Base-by-base conservation (phyloP, 169 alveolate species). In the Cryptosporidium viatorum region DNA sequence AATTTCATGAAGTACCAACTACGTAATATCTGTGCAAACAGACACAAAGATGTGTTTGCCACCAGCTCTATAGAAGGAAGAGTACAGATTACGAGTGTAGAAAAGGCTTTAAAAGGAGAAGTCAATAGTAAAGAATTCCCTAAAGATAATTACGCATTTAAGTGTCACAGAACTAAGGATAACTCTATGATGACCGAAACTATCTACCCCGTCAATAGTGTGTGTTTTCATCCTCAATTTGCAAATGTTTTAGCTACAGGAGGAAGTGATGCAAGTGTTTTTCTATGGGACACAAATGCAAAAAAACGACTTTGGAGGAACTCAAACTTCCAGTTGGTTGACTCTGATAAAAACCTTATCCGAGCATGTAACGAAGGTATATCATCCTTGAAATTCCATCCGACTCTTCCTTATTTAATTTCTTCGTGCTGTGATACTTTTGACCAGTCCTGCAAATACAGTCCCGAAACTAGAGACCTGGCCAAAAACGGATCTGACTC, bases 41-140 rank as follows among this genome's bases (percentile, higher is more conserved):
- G 52, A 29, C 75, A 80, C 68, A 80, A 80, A 29, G 89, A 80
- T 41, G 73, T 62, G 41, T 80, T 80, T 62, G 89, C 89, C 21
- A 80, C 89, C 2, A 80, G 89, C 48, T 80, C 89, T 21, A 65
- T 80, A 26, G 89, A 80, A 80, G 89, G 89, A 60, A 33, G 89
- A 29, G 89, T 80, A 5, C 89, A 80, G 26, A 80, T 80, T 41
- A 59, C 73, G 3, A 80, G 39, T 18, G 48, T 80, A 26, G 75
- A 80, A 9, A 80, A 62, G 29, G 89, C 51, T 35, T 37, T 80
- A 29, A 80, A 65, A 12, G 80, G 75, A n/a, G 80, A 80, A 26
- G 23, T 65, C 7, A 80, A 59, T 33, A 80, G 26, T 43, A 65
- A 80, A 31, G 86, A 73, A 4, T n/a, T 16, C 39, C 86, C 86